Conservation (phyloP, 2,329 filamentous ascomycete species). For the Magnaporthiopsis rhizophila region DNA sequence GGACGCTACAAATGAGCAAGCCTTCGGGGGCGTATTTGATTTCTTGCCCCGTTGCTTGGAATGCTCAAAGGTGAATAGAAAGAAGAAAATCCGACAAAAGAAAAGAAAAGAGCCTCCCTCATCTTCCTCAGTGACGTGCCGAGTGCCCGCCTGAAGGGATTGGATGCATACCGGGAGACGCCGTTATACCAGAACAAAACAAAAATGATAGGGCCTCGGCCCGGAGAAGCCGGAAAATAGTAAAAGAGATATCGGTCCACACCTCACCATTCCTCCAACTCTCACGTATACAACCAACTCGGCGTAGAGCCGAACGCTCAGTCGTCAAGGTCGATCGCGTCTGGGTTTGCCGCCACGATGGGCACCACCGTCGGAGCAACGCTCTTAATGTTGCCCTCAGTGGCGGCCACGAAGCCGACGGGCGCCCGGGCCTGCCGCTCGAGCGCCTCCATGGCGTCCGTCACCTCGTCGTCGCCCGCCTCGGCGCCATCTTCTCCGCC, state of each 20-base stretch:
- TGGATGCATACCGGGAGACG: neutral
- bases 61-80: slow-evolving; percentile 11
- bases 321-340: slow-evolving; percentile 74
- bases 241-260: neutral
- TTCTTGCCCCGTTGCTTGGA: neutral
- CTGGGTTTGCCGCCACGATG: slow-evolving; percentile 60
- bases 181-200: neutral
- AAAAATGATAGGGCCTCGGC: neutral
- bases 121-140: neutral
- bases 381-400: slow-evolving; percentile 50
- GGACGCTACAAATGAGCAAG: neutral
- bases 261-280: too few species aligned
- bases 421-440: slow-evolving; percentile 85
- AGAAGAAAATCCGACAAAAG: slow-evolving; percentile 9
- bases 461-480: slow-evolving; percentile 39
- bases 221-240: neutral
- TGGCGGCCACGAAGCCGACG: slow-evolving; percentile 84
- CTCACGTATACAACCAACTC: too few species aligned
- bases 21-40: neutral
- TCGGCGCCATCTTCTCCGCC: slow-evolving; percentile 27
- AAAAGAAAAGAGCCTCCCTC: slow-evolving; percentile 7
- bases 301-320: neutral
- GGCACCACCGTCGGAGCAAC: slow-evolving; percentile 36
- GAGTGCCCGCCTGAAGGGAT: neutral
- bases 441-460: slow-evolving; percentile 82